These are phyloP conservation scores for Sicyos baderoa DNA, from an alignment of 306 rosid genomes.

Conservation along the genomic window DNA sequence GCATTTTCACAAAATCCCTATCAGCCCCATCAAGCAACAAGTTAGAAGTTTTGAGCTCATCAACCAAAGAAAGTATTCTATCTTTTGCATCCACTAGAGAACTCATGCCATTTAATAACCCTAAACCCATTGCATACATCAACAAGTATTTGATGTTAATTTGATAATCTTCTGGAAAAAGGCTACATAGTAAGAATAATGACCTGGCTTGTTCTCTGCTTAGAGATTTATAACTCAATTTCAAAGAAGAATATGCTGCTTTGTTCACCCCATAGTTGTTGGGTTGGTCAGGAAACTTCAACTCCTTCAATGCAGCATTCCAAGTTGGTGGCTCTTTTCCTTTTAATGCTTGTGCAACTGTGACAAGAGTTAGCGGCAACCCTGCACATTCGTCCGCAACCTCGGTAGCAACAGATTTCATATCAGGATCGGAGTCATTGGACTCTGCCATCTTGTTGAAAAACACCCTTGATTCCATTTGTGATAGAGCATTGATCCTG, in stretches of 20 bases:
- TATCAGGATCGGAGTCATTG: neutral
- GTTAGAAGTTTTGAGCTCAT: conserved; percentile 3
- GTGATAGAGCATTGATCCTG: neutral
- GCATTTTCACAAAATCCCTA: neutral
- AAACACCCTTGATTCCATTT: conserved; percentile 10
- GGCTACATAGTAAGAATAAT: conserved; percentile 24
- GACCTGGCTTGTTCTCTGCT: neutral
- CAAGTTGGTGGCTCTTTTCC: conserved; percentile 13
- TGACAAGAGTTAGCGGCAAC: conserved; percentile 18
- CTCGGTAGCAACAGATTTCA: neutral
- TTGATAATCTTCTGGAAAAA: neutral
- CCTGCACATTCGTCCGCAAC: conserved; percentile 22
- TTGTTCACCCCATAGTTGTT: neutral
- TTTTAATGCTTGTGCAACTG: conserved; percentile 19
- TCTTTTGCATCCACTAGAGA: neutral
- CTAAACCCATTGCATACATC: conserved; percentile 21
- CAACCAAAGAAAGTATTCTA: neutral
- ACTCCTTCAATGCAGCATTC: neutral
- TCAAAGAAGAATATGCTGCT: neutral
- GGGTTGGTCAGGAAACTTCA: conserved; percentile 1
- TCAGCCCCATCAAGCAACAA: neutral
- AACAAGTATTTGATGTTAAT: conserved; percentile 4
- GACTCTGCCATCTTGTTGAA: conserved; percentile 16
- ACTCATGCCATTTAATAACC: neutral
- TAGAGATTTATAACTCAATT: conserved; percentile 20